Percentiles rank a stretch among this genome's conserved stretches.
phyloP scores from a whole-genome alignment of 495 filamentous ascomycete species.

The Elasticomyces elasticus region DNA sequence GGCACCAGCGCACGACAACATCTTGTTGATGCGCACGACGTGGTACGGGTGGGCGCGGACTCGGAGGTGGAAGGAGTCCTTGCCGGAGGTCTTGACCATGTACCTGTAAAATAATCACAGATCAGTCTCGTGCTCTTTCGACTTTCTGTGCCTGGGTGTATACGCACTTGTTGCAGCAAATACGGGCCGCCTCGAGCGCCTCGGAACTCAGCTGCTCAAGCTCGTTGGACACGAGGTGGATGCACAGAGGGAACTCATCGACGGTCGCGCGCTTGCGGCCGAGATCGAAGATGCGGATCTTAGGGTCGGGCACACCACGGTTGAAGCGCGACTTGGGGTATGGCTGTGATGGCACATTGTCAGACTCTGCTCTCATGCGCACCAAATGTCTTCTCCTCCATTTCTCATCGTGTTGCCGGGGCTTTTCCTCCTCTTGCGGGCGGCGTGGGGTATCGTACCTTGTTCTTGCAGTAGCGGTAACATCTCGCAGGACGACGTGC shows the following conservation, averaged over 20 bases:
- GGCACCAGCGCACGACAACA: slow-evolving; percentile 99
- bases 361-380: slow-evolving; percentile 19
- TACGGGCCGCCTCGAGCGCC: slow-evolving; percentile 97
- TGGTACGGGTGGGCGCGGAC: slow-evolving; percentile 98
- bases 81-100: slow-evolving; percentile 92
- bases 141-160: slow-evolving; percentile 2
- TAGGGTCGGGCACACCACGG: slow-evolving; percentile 98
- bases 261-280: slow-evolving; percentile 97
- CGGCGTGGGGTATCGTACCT: slow-evolving; percentile 51
- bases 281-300: slow-evolving; percentile 99
- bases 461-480: slow-evolving; percentile 99
- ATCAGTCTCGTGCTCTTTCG: background rate
- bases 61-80: slow-evolving; percentile 98
- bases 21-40: slow-evolving; percentile 99
- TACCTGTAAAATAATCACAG: slow-evolving; percentile 42
- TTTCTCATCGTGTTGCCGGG: no score
- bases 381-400: slow-evolving; percentile 3
- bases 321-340: slow-evolving; percentile 99
- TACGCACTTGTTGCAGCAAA: slow-evolving; percentile 91
- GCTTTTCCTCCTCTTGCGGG: slow-evolving; percentile 12
- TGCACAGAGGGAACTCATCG: slow-evolving; percentile 95
- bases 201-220: slow-evolving; percentile 98
- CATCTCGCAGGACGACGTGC: slow-evolving; percentile 96
- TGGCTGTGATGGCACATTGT: slow-evolving; percentile 48
- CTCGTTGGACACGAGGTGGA: slow-evolving; percentile 99